phyloP scores from a whole-genome alignment of 192 early-diverging fungal species.

The Mortierella antarctica region DNA sequence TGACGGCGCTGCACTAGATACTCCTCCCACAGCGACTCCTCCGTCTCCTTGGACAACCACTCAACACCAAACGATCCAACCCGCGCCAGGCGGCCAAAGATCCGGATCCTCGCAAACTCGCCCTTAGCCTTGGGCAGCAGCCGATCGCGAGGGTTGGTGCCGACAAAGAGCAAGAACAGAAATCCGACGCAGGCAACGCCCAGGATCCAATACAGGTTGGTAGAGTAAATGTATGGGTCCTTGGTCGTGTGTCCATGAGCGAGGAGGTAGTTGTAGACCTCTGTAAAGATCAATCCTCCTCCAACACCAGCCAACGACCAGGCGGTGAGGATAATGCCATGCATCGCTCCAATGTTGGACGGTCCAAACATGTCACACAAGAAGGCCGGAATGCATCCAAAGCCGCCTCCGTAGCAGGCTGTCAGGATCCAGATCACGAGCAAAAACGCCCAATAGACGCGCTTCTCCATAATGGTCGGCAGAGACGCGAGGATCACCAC shows the following conservation, averaged over 20 bases:
- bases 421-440: slow-evolving; percentile 72
- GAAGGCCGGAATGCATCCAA: slow-evolving; percentile 81
- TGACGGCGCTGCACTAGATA: slow-evolving; percentile 34
- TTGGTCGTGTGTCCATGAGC: slow-evolving; percentile 55
- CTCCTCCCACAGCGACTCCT: slow-evolving; percentile 63
- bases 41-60: slow-evolving; percentile 54
- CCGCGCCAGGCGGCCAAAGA: slow-evolving; percentile 62
- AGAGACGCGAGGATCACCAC: slow-evolving; percentile 69
- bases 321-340: slow-evolving; percentile 81
- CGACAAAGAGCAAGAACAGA: slow-evolving; percentile 66
- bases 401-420: slow-evolving; percentile 80
- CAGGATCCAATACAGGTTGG: slow-evolving; percentile 81
- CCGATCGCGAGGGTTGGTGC: slow-evolving; percentile 71
- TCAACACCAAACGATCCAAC: slow-evolving; percentile 40
- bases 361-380: slow-evolving; percentile 85
- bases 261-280: slow-evolving; percentile 64
- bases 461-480: slow-evolving; percentile 63
- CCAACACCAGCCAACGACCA: slow-evolving; percentile 82
- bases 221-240: slow-evolving; percentile 63
- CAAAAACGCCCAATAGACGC: slow-evolving; percentile 69
- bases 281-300: slow-evolving; percentile 77
- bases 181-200: slow-evolving; percentile 68
- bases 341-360: slow-evolving; percentile 78
- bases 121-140: slow-evolving; percentile 71
- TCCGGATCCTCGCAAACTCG: slow-evolving; percentile 66